A percentile compares a stretch with the other conserved stretches of the same genome.
These are phyloP conservation scores for Solanum microdontum DNA, from an alignment of 257 asterid genomes.

Conservation along the genomic window DNA sequence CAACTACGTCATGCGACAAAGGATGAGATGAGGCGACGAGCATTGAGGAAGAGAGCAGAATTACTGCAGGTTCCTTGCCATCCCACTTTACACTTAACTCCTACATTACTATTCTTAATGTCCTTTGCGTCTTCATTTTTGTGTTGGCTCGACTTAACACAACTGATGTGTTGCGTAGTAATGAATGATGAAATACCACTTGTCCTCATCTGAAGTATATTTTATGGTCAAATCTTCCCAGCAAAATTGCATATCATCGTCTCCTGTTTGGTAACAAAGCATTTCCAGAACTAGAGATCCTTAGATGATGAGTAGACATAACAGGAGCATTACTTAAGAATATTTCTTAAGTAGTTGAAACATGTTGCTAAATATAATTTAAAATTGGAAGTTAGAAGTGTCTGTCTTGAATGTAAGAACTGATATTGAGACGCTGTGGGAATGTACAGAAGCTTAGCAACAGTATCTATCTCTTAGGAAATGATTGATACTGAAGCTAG, in stretches of 20 bases:
- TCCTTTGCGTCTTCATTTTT: neutral
- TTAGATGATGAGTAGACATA: neutral
- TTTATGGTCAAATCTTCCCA: neutral
- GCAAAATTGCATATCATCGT: neutral
- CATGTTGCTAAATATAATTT: neutral
- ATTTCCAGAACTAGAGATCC: neutral
- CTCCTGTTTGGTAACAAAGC: neutral
- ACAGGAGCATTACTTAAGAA: neutral
- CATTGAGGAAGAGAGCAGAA: slow-evolving; percentile 78
- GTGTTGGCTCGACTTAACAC: neutral
- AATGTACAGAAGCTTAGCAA: neutral
- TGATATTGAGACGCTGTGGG: neutral
- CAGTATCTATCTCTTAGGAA: neutral
- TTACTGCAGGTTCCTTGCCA: slow-evolving; percentile 55
- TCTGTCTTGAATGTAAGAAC: neutral
- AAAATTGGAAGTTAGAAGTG: neutral
- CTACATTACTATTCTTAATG: neutral
- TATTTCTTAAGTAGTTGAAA: neutral
- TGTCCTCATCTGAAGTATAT: neutral
- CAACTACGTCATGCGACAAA: slow-evolving; percentile 84
- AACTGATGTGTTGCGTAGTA: neutral
- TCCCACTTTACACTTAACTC: neutral
- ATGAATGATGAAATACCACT: neutral
- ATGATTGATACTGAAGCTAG: neutral
- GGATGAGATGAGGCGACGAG: slow-evolving; percentile 92